Evolutionary conservation across 140 eudicot species (phyloP).

Genomic region (Anethum foeniculum): DNA sequence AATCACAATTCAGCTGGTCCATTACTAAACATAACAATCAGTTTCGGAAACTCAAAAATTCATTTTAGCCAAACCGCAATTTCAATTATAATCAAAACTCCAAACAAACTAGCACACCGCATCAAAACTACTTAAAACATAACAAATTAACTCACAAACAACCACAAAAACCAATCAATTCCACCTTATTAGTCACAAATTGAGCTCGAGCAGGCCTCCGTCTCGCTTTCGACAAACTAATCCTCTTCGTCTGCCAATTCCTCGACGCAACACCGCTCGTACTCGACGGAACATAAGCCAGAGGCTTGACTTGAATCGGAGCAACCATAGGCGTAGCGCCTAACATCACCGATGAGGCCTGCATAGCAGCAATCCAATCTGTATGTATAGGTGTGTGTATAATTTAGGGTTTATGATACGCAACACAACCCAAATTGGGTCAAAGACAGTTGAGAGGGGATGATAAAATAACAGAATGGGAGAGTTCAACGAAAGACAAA

Average conservation of each 20-base stretch:
- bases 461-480: not conserved
- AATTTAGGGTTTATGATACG: not conserved
- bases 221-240: slow-evolving; percentile 12
- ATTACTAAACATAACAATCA: not conserved
- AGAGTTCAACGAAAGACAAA: not conserved
- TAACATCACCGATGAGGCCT: slow-evolving; percentile 23
- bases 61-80: not conserved
- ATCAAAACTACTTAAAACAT: not conserved
- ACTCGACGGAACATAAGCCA: not conserved
- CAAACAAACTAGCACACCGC: not conserved
- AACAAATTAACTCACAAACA: not conserved
- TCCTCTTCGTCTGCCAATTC: slow-evolving; percentile 14
- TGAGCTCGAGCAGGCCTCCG: slow-evolving; percentile 16
- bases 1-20: not conserved
- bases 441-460: not conserved
- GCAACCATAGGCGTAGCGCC: slow-evolving; percentile 31
- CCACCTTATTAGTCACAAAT: slow-evolving; percentile 18
- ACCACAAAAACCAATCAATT: not conserved
- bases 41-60: not conserved
- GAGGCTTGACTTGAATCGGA: slow-evolving; percentile 23
- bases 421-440: not conserved
- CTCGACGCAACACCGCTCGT: not conserved
- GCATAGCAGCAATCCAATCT: slow-evolving; percentile 17
- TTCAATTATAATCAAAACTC: not conserved
- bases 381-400: not conserved